Evolutionary conservation across 768 basidiomycete species (phyloP).

Genomic region (Mycena filopes): DNA sequence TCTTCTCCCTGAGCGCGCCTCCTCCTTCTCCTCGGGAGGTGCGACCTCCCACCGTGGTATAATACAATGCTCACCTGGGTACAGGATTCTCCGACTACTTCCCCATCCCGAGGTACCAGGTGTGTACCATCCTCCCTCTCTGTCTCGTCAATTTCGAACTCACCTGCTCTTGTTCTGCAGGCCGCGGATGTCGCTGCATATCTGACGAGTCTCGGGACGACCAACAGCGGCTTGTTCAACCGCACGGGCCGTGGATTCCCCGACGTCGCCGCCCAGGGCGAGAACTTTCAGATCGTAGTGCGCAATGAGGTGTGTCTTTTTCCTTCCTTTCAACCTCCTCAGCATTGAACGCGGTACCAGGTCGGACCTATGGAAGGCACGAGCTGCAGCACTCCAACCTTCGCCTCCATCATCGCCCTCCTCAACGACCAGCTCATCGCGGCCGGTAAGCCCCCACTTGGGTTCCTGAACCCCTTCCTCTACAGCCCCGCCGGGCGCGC

Average conservation of each 20-base stretch:
- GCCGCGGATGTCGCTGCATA: conserved; percentile 35
- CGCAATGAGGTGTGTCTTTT: neutral
- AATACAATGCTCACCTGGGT: neutral
- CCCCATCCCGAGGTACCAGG: conserved; percentile 40
- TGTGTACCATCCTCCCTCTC: neutral
- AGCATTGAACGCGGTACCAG: too few species aligned
- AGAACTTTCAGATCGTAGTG: conserved; percentile 17
- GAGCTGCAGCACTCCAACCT: conserved; percentile 6
- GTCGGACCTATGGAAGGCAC: conserved; percentile 15
- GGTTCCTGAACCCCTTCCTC: conserved; percentile 26
- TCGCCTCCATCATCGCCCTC: conserved; percentile 17
- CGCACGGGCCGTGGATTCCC: conserved; percentile 41
- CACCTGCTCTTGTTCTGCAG: too few species aligned
- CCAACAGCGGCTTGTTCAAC: conserved; percentile 49
- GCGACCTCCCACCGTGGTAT: neutral
- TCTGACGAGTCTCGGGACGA: conserved; percentile 33
- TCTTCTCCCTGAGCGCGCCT: conserved; percentile 52
- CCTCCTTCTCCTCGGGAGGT: conserved; percentile 59
- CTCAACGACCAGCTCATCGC: conserved; percentile 20
- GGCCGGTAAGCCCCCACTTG: conserved; percentile 18
- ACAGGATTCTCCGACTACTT: conserved; percentile 59
- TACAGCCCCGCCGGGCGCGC: conserved; percentile 22
- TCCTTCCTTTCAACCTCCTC: neutral
- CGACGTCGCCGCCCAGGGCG: conserved; percentile 13
- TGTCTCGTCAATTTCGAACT: too few species aligned